Evolutionary conservation across 345 rosid genomes (phyloP), one percentile per base, ranked within the genome.

Genomic region (Eucalyptus lansdowneana): DNA sequence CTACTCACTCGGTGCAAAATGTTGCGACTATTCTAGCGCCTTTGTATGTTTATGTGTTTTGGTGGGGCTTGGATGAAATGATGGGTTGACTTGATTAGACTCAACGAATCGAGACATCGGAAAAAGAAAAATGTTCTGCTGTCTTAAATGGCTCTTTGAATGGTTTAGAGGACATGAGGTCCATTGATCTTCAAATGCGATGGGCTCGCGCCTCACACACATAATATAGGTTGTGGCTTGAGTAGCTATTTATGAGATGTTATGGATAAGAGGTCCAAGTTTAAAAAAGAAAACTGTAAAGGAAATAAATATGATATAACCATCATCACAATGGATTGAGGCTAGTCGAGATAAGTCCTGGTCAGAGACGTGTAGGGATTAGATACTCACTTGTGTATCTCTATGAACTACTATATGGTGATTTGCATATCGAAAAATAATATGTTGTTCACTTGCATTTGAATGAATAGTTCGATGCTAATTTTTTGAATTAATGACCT

Each of bases 291-390:
- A 34, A 72, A 5, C 11, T 72, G 2, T 9, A 17, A 17, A 19
- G 13, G 21, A 37, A 76, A 21, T 76, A 34, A 72, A 24, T 19
- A 76, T 37, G 25, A 37, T 47, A 19, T 76, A 6, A 76, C 47
- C 45, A 37, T 76, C 27, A 37, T 37, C 83, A 76, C 42, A 44
- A 19, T 12, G 4, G 14, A 27, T 25, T 21, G 6, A 58, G 65
- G 65, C 65, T 58, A 25, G 65, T 58, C 65, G 0, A 58, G n/a
- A 58, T 58, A 25, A 58, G 65, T 58, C 65, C 0, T 58, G 2
- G 2, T 3, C 14, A 58, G 2, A 25, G 0, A 58, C 13, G 6
- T 9, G 14, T 25, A 0, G 14, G 29, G 65, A 44, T 58, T 58
- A 5, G 0, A 58, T 58, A 58, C n/a, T 25, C 7, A 25, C 65